Conservation (phyloP, 2,329 filamentous ascomycete genomes). For the Cladophialophora yegresii region DNA sequence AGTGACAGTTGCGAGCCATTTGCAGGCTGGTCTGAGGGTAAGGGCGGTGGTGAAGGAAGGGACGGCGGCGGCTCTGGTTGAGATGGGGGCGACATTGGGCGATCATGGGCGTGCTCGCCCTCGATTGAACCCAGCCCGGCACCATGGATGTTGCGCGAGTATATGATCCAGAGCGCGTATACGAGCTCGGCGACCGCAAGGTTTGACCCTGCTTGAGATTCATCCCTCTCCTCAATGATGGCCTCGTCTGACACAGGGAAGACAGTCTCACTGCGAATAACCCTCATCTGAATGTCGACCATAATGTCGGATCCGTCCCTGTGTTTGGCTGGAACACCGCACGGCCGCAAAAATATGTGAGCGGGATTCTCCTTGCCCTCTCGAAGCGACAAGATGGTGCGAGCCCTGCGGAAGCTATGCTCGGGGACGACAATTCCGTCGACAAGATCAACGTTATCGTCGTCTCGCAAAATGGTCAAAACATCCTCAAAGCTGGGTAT, state of each 20-base stretch:
- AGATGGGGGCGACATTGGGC: slow-evolving; percentile 69
- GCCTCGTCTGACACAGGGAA: slow-evolving; percentile 61
- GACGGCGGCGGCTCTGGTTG: slow-evolving; percentile 78
- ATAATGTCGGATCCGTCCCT: slow-evolving; percentile 89
- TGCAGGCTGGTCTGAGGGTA: slow-evolving; percentile 38
- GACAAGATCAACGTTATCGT: slow-evolving; percentile 77
- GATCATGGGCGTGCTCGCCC: slow-evolving; percentile 57
- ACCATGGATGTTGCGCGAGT: slow-evolving; percentile 87
- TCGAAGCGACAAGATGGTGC: slow-evolving; percentile 77
- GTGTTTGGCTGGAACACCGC: slow-evolving; percentile 81
- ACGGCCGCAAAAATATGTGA: slow-evolving; percentile 77
- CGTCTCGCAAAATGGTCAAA: slow-evolving; percentile 76
- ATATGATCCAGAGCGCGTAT: slow-evolving; percentile 95
- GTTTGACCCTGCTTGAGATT: slow-evolving; percentile 49
- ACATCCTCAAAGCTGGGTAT: slow-evolving; percentile 87
- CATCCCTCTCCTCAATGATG: slow-evolving; percentile 64
- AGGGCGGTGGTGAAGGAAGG: slow-evolving; percentile 41
- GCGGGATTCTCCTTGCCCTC: slow-evolving; percentile 79
- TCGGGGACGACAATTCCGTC: slow-evolving; percentile 98
- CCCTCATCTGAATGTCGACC: slow-evolving; percentile 94
- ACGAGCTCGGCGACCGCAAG: slow-evolving; percentile 73
- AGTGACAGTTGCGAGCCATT: slow-evolving; percentile 45
- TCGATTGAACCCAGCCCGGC: slow-evolving; percentile 64
- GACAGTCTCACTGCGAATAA: slow-evolving; percentile 83
- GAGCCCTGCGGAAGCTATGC: slow-evolving; percentile 88